Evolutionary conservation across 2,329 filamentous ascomycete species (phyloP), one percentile per base, ranked within the genome.

Genomic region (Pseudogymnoascus sp.): DNA sequence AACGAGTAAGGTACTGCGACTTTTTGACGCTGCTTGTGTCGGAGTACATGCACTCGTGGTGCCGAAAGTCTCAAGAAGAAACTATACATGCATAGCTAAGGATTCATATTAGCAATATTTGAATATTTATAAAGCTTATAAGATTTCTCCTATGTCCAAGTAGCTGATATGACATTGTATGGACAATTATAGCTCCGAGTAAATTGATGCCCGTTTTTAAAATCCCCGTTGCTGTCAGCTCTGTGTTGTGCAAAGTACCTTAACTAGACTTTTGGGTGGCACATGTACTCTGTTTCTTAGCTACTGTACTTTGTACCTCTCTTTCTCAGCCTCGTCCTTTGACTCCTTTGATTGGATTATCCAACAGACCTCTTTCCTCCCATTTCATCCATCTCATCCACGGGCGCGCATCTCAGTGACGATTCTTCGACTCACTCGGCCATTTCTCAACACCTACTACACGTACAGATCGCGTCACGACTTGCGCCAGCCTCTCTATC

Each of bases 241-340:
- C 17, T 42, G n/a, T 42, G 38, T 19, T 42, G 19, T 44, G 19
- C 40, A 47, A 10, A 26, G 44, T 57, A 57, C 26, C 26, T 26
- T 15, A 47, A 2, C 11, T 47, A 26, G 19, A 47, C 21, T 47
- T 47, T 47, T 44, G 17, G 19, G 40, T 21, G 19, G 40, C 40
- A 44, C 19, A 44, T 13, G 40, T 21, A 44, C 40, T 44, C 10
- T 44, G 31, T 11, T 31, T 31, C 15, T 6, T 31, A 53, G 47
- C 47, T 31, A 31, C 26, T 1, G 28, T 57, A 17, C 31, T 23
- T 38, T 26, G n/a, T n/a, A n/a, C 26, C 26, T 28, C 26, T 28
- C 26, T 28, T 28, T 61, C 33, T 40, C 59, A 61, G 59, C 59
- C 59, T 61, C 23, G 59, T 61, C 33, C 33, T 61, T 23, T 26